phyloP scores from a whole-genome alignment of 179 eudicot genomes.

The Silene coronaria region DNA sequence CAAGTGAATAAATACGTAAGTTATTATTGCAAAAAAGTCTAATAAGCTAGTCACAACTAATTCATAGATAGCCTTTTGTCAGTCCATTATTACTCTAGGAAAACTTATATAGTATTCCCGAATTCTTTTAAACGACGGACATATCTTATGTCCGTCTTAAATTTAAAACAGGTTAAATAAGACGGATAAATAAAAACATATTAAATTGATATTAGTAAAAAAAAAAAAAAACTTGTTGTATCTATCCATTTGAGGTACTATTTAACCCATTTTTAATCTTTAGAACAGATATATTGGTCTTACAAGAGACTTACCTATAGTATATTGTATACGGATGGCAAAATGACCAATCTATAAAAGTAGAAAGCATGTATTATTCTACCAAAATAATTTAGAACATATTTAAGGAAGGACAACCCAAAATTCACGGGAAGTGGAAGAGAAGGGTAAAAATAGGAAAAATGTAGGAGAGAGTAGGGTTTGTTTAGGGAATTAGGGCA shows the following conservation, averaged over 20 bases:
- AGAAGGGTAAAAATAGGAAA: background rate
- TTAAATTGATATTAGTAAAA: too few species aligned
- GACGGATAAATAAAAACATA: too few species aligned
- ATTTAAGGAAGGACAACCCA: constrained; percentile 20
- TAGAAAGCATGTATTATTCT: too few species aligned
- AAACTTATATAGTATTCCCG: background rate
- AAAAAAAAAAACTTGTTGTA: too few species aligned
- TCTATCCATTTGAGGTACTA: too few species aligned
- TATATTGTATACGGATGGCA: background rate
- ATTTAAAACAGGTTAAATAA: too few species aligned
- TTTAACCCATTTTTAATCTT: too few species aligned
- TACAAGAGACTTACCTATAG: too few species aligned
- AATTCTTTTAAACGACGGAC: too few species aligned
- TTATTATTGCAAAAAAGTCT: background rate
- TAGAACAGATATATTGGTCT: too few species aligned
- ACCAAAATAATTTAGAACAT: too few species aligned
- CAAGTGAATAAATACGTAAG: background rate
- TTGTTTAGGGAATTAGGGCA: constrained; percentile 28
- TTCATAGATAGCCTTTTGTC: constrained; percentile 21
- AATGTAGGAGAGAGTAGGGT: constrained; percentile 3
- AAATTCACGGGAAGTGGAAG: constrained; percentile 24
- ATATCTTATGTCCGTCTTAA: too few species aligned
- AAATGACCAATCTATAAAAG: constrained; percentile 13
- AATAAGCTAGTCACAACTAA: constrained; percentile 9
- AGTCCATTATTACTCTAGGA: constrained; percentile 22